Conservation (phyloP, 2,329 filamentous ascomycete genomes). For the Aspergillus tubingensis region DNA sequence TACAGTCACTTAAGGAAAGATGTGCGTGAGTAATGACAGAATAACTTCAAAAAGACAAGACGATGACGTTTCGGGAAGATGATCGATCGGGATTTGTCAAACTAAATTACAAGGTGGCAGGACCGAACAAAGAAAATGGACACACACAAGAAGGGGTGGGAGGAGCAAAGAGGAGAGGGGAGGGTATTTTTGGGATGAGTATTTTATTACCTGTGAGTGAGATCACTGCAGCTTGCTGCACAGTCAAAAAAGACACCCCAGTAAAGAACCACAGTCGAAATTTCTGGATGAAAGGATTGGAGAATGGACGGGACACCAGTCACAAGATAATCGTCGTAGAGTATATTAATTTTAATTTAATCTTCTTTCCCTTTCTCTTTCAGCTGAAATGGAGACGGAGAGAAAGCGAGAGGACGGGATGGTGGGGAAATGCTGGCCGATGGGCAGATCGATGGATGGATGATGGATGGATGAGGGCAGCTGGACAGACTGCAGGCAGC, state of each 20-base stretch:
- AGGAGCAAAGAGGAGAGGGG: not conserved
- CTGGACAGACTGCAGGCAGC: not conserved
- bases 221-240: not conserved
- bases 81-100: not conserved
- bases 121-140: not conserved
- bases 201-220: not conserved
- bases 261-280: not conserved
- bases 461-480: not conserved
- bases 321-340: not conserved
- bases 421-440: conserved; percentile 1
- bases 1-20: not conserved
- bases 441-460: not conserved
- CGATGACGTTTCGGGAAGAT: not conserved
- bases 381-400: not conserved
- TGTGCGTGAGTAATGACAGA: too few relatives aligned
- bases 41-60: not conserved
- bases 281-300: not conserved
- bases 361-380: not conserved
- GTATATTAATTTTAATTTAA: not conserved
- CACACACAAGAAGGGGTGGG: not conserved
- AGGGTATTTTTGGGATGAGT: not conserved
- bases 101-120: not conserved
- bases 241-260: not conserved
- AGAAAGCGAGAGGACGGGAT: not conserved
- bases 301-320: not conserved